Percentiles rank a stretch among this genome's conserved stretches.
Conservation (phyloP, 805 yeast species). For the Zygotorulaspora chibaensis region DNA sequence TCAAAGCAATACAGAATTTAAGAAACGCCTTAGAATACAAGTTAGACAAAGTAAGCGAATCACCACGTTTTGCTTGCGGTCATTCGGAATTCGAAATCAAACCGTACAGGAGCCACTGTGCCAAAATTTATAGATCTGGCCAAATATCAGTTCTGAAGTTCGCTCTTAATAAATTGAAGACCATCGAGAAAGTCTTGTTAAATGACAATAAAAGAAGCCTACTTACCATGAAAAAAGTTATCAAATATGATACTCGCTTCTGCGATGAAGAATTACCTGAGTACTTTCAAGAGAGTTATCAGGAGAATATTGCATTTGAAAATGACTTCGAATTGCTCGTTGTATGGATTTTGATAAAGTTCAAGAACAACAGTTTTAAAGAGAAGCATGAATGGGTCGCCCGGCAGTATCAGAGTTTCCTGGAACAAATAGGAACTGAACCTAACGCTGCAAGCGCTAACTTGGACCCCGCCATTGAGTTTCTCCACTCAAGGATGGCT, state of each 20-base stretch:
- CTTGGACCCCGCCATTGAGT: neutral
- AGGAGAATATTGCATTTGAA: slow-evolving; percentile 42
- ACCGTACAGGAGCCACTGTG: slow-evolving; percentile 26
- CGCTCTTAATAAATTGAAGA: slow-evolving; percentile 43
- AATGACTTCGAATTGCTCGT: slow-evolving; percentile 46
- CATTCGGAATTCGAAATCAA: slow-evolving; percentile 8
- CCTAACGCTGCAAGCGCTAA: slow-evolving; percentile 2
- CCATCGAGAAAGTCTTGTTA: slow-evolving; percentile 47
- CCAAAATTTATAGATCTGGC: slow-evolving; percentile 44
- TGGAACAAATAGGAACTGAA: neutral
- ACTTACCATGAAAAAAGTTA: slow-evolving; percentile 48
- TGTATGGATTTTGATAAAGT: slow-evolving; percentile 29
- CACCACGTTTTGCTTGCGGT: slow-evolving; percentile 12
- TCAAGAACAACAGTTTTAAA: slow-evolving; percentile 11
- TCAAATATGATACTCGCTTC: slow-evolving; percentile 48
- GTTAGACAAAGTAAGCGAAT: slow-evolving; percentile 14
- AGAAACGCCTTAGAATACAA: slow-evolving; percentile 54
- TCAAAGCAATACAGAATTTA: slow-evolving; percentile 55
- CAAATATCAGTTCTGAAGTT: slow-evolving; percentile 47
- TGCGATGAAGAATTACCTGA: slow-evolving; percentile 44
- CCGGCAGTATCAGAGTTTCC: slow-evolving; percentile 8
- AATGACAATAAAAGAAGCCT: slow-evolving; percentile 40
- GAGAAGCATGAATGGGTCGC: slow-evolving; percentile 20
- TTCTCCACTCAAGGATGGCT: slow-evolving; percentile 14
- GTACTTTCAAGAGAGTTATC: slow-evolving; percentile 41